Percentiles rank a stretch among this genome's conserved stretches.
Evolutionary conservation across 768 basidiomycete genomes (phyloP).

Genomic region (Chalciporus sphaerocephalus): DNA sequence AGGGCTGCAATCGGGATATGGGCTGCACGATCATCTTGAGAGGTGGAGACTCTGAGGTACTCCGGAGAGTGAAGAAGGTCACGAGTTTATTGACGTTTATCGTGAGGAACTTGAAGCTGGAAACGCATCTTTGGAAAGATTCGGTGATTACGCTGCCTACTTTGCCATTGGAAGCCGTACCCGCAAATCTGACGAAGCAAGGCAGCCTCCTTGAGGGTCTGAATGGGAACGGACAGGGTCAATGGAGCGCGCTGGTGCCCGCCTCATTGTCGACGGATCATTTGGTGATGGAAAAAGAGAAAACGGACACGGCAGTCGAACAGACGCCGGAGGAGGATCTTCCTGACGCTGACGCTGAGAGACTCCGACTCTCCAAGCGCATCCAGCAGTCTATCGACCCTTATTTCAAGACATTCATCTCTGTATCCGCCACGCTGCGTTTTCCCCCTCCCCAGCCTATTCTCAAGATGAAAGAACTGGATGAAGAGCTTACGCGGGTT

Average conservation of each 20-base stretch:
- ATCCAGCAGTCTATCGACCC: slow-evolving; percentile 81
- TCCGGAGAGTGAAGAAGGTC: slow-evolving; percentile 86
- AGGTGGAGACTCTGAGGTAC: slow-evolving; percentile 76
- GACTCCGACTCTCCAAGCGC: slow-evolving; percentile 62
- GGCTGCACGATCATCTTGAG: slow-evolving; percentile 92
- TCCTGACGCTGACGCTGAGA: slow-evolving; percentile 70
- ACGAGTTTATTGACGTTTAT: slow-evolving; percentile 90
- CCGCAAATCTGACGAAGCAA: slow-evolving; percentile 30
- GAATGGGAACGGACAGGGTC: slow-evolving; percentile 20
- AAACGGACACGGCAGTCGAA: slow-evolving; percentile 18
- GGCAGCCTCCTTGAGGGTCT: slow-evolving; percentile 24
- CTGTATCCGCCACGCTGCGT: slow-evolving; percentile 86
- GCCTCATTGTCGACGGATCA: slow-evolving; percentile 25
- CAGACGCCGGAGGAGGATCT: slow-evolving; percentile 43
- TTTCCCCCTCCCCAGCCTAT: slow-evolving; percentile 92
- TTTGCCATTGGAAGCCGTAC: slow-evolving; percentile 62
- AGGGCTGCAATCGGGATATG: slow-evolving; percentile 89
- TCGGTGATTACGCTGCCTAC: slow-evolving; percentile 72
- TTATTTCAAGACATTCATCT: slow-evolving; percentile 83
- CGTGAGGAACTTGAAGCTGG: slow-evolving; percentile 89
- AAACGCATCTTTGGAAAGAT: slow-evolving; percentile 92
- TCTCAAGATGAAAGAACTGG: slow-evolving; percentile 81
- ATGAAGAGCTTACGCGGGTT: slow-evolving; percentile 65
- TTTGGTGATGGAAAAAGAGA: slow-evolving; percentile 13
- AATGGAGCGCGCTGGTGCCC: slow-evolving; percentile 14